These are phyloP conservation scores for Eucalyptus marginata DNA, from an alignment of 345 rosid genomes.

Conservation along the genomic window DNA sequence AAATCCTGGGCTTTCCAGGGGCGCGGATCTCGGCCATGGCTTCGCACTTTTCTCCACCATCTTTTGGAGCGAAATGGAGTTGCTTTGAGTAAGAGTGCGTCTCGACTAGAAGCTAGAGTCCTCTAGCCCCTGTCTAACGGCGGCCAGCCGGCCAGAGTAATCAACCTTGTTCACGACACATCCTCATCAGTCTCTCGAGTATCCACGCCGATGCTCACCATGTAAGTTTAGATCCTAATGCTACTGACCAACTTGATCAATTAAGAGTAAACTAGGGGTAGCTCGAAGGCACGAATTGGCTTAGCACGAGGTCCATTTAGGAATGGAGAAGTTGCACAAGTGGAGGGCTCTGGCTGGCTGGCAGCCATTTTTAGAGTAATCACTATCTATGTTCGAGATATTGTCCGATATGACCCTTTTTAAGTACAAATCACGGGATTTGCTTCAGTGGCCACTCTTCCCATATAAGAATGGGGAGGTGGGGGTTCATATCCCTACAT, in stretches of 20 bases:
- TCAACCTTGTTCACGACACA: not conserved
- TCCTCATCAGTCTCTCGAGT: not conserved
- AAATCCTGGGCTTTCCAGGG: not conserved
- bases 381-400: not conserved
- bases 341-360: not conserved
- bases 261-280: not conserved
- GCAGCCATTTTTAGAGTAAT: not conserved
- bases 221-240: not conserved
- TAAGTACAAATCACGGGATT: too few relatives aligned
- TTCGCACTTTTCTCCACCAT: not conserved
- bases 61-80: not conserved
- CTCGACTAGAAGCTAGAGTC: not conserved
- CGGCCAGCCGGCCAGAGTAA: not conserved
- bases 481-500: fast-evolving
- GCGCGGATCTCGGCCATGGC: not conserved
- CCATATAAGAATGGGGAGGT: too few relatives aligned
- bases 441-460: too few relatives aligned
- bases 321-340: not conserved
- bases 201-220: not conserved
- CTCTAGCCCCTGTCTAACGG: not conserved
- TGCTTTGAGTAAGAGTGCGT: not conserved
- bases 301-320: not conserved
- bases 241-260: not conserved
- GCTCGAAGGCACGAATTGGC: not conserved
- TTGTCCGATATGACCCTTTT: fast-evolving